Evolutionary conservation across 495 filamentous ascomycete species (phyloP).

Genomic region (Penicillium angulare): DNA sequence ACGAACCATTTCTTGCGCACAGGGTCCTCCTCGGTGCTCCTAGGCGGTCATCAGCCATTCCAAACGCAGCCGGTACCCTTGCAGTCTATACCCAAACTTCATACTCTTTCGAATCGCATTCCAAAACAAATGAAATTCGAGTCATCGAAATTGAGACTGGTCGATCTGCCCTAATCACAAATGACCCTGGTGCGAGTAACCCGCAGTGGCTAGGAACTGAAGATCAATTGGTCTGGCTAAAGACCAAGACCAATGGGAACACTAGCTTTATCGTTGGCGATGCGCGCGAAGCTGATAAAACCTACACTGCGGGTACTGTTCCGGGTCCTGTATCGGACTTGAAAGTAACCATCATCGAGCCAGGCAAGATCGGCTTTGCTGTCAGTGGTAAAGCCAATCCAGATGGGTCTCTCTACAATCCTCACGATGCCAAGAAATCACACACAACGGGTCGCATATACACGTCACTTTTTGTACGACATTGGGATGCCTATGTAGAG

Average conservation of each 20-base stretch:
- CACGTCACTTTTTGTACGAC: conserved; percentile 55
- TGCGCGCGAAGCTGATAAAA: conserved; percentile 53
- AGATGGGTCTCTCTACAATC: conserved; percentile 57
- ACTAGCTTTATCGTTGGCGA: conserved; percentile 62
- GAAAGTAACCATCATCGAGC: conserved; percentile 61
- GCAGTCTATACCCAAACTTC: conserved; percentile 72
- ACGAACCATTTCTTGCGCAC: conserved; percentile 4
- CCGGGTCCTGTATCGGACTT: conserved; percentile 70
- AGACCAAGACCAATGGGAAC: conserved; percentile 61
- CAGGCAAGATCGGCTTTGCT: conserved; percentile 67
- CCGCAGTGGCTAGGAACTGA: conserved; percentile 72
- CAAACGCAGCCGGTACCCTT: conserved; percentile 67
- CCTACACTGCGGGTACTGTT: conserved; percentile 62
- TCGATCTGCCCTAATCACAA: conserved; percentile 62
- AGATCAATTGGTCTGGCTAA: conserved; percentile 65
- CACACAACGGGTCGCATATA: conserved; percentile 53
- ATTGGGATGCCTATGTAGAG: conserved; percentile 60
- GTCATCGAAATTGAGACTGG: conserved; percentile 70
- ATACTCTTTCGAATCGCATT: conserved; percentile 82
- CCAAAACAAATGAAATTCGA: conserved; percentile 70
- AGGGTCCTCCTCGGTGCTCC: conserved; percentile 81
- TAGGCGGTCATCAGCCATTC: conserved; percentile 71
- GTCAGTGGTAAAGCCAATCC: conserved; percentile 58
- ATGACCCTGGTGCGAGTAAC: conserved; percentile 61
- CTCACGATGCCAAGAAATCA: conserved; percentile 52